Evolutionary conservation across 495 filamentous ascomycete species (phyloP).

Genomic region (Penicillium tannophilum): DNA sequence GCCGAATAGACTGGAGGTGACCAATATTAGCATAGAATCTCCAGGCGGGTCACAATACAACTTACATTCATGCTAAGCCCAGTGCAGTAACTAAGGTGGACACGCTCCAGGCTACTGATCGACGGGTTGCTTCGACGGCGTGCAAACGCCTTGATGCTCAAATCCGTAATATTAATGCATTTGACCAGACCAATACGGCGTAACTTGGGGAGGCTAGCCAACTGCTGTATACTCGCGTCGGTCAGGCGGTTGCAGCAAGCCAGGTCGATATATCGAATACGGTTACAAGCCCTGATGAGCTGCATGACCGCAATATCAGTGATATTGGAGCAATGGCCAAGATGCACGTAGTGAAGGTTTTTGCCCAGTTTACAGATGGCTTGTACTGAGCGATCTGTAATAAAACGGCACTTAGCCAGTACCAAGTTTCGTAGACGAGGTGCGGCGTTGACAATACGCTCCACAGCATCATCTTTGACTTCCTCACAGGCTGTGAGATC

Average conservation of each 20-base stretch:
- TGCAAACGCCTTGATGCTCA: conserved; percentile 82
- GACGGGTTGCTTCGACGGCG: conserved; percentile 50
- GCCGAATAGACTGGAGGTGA: conserved; percentile 76
- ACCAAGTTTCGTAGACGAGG: conserved; percentile 91
- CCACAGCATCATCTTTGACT: conserved; percentile 81
- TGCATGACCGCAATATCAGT: conserved; percentile 83
- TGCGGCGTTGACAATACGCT: conserved; percentile 81
- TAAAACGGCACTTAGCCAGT: conserved; percentile 87
- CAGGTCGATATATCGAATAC: conserved; percentile 95
- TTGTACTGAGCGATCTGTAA: conserved; percentile 86
- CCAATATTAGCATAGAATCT: conserved; percentile 17
- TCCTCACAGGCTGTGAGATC: conserved; percentile 87
- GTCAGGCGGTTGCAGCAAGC: conserved; percentile 93
- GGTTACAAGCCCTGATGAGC: conserved; percentile 82
- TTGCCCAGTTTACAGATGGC: conserved; percentile 89
- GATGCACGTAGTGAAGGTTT: conserved; percentile 93
- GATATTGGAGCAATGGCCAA: conserved; percentile 90
- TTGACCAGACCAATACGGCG: conserved; percentile 95
- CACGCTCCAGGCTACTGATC: conserved; percentile 75
- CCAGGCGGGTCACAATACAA: conserved; percentile 3
- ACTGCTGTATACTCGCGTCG: conserved; percentile 78
- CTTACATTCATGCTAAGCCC: conserved; percentile 77
- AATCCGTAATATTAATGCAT: conserved; percentile 84
- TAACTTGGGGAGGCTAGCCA: conserved; percentile 88
- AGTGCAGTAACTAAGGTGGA: conserved; percentile 95